Evolutionary conservation across 768 basidiomycete species (phyloP).

Genomic region (Roridomyces roridus): DNA sequence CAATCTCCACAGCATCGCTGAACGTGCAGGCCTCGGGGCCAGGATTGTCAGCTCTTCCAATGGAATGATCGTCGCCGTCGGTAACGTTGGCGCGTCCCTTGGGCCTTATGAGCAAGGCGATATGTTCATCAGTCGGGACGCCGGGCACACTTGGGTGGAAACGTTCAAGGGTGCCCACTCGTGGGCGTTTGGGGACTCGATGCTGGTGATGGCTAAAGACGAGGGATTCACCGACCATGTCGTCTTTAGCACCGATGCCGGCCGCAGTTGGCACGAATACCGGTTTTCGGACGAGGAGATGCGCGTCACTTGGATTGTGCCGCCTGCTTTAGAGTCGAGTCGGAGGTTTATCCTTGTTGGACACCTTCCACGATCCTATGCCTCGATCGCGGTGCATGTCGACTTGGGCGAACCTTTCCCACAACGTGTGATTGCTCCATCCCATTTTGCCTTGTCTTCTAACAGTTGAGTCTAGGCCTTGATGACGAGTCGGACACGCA

Average conservation of each 20-base stretch:
- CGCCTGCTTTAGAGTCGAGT: constrained; percentile 90
- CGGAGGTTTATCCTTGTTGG: constrained; percentile 91
- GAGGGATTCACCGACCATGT: constrained; percentile 92
- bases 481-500: too few relatives aligned
- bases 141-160: constrained; percentile 97
- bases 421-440: too few relatives aligned
- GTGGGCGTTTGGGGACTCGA: constrained; percentile 97
- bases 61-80: constrained; percentile 94
- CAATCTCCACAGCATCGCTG: constrained; percentile 97
- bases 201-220: constrained; percentile 94
- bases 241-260: constrained; percentile 90
- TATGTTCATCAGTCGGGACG: constrained; percentile 96
- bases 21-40: constrained; percentile 86
- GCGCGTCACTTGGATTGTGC: constrained; percentile 78
- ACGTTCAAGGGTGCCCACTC: constrained; percentile 97
- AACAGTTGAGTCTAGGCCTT: too few relatives aligned
- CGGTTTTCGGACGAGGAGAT: constrained; percentile 78
- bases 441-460: too few relatives aligned
- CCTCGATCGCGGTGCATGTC: constrained; percentile 78
- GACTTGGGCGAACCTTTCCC: too few relatives aligned
- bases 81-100: constrained; percentile 89
- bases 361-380: constrained; percentile 49
- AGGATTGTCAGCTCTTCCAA: constrained; percentile 94
- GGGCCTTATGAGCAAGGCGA: constrained; percentile 86
- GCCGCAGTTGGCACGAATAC: constrained; percentile 87